Percentiles rank a stretch among this genome's conserved stretches.
Conservation (phyloP, 2,329 filamentous ascomycete species). For the Colletotrichum godetiae region DNA sequence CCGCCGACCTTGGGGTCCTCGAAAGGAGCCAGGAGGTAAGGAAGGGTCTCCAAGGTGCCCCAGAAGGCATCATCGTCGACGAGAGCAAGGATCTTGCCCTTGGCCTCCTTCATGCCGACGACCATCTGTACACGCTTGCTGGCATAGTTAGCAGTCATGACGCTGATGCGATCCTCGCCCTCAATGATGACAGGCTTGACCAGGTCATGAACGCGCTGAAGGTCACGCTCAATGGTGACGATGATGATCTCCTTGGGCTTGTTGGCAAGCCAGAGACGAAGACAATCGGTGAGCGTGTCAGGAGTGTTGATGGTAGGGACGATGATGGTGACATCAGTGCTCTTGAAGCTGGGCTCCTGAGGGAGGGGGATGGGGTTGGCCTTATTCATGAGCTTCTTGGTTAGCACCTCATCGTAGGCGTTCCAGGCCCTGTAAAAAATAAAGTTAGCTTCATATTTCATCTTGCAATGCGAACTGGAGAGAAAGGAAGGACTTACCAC, state of each 20-base stretch:
- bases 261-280: slow-evolving; percentile 40
- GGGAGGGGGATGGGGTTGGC: slow-evolving; percentile 17
- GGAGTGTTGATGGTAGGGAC: slow-evolving; percentile 42
- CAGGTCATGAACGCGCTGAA: slow-evolving; percentile 21
- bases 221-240: slow-evolving; percentile 37
- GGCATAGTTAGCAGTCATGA: slow-evolving; percentile 34
- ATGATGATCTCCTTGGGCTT: slow-evolving; percentile 43
- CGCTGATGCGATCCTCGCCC: slow-evolving; percentile 22
- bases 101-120: slow-evolving; percentile 37
- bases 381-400: not conserved
- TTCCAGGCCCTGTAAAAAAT: slow-evolving; percentile 4
- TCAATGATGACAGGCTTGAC: slow-evolving; percentile 5
- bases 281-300: slow-evolving; percentile 33
- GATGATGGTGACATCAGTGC: slow-evolving; percentile 41
- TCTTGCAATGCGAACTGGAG: not conserved
- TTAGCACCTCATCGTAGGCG: slow-evolving; percentile 17
- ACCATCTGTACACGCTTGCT: slow-evolving; percentile 44
- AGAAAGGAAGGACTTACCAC: slow-evolving; percentile 6
- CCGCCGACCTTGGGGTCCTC: slow-evolving; percentile 40
- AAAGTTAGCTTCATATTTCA: not conserved
- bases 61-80: slow-evolving; percentile 45
- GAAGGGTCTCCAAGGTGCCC: slow-evolving; percentile 28
- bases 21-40: slow-evolving; percentile 41
- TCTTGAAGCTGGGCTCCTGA: slow-evolving; percentile 6
- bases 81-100: slow-evolving; percentile 39